phyloP scores from a whole-genome alignment of 345 rosid species.

The Carallia brachiata region DNA sequence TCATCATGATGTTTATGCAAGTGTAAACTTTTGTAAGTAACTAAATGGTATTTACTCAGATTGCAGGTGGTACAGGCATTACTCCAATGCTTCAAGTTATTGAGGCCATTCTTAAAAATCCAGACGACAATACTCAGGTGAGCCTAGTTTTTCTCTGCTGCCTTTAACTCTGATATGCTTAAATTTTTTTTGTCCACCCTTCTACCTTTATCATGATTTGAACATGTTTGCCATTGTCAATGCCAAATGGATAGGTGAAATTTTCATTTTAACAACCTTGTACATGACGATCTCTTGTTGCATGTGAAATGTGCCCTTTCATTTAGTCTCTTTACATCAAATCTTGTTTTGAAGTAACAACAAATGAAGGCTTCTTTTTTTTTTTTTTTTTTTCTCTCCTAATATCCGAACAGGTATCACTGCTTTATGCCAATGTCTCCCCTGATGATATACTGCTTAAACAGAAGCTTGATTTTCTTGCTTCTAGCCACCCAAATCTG shows the following conservation, averaged over 20 bases:
- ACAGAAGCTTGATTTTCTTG: conserved; percentile 85
- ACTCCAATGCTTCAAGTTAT: conserved; percentile 98
- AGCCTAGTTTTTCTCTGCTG: conserved; percentile 2
- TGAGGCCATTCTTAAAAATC: conserved; percentile 83
- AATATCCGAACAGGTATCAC: conserved; percentile 51
- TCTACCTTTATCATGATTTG: not conserved
- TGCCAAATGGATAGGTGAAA: not conserved
- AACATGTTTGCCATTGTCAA: not conserved
- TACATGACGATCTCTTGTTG: not conserved
- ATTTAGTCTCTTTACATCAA: not conserved
- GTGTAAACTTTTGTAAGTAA: not conserved
- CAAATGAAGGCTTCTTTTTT: not conserved
- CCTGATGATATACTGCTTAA: conserved; percentile 90
- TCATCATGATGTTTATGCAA: not conserved
- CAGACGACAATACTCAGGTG: conserved; percentile 90
- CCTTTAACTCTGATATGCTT: not conserved
- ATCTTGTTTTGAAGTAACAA: not conserved
- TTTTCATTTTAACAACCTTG: not conserved
- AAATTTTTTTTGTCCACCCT: not conserved
- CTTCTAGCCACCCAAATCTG: conserved; percentile 75
- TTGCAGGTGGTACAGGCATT: conserved; percentile 95
- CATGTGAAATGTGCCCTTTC: not conserved
- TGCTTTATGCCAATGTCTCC: conserved; percentile 86
- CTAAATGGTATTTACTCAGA: conserved; percentile 37
- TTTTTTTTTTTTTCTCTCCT: not conserved